Evolutionary conservation across 495 filamentous ascomycete species (phyloP), one percentile per base, ranked within the genome.

Genomic region (Usnea hakonensis): DNA sequence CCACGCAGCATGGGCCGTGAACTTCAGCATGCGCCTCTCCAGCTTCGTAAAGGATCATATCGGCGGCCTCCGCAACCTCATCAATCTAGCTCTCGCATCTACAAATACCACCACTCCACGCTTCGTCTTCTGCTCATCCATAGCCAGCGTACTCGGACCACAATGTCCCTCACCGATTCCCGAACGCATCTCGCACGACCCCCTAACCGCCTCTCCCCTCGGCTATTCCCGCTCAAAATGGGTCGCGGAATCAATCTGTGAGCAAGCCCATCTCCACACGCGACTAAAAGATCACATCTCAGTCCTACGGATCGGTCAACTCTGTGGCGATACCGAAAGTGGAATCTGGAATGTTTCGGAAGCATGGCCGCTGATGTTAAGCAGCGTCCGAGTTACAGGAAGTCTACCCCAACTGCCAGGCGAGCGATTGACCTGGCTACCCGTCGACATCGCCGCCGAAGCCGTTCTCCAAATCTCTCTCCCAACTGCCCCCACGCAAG

Each of bases 1-100:
- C 55, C 87, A 89, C 69, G 77, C 80, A n/a, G 87, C 85, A 40
- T 90, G 87, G 87, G 79, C 83, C 7, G 87, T 89, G 32, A 88
- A 89, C 70, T 90, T 89, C 77, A 86, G 82, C 62, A 74, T 83
- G 66, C 74, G 77, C 7, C 74, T 88, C 7, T 68, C 72, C n/a
- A 83, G 78, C 62, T 87, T 89, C 67, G 79, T 76, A 21, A 69
- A 70, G 28, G 77, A 82, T 41, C 83, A 82, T 65, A 78, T 89
- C 62, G 72, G 75, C 2, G 81, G 81, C 32, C 70, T 85, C 9
- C 68, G 70, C 0, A 78, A 85, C 61, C 78, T 89, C 16, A 70
- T 89, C 63, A 69, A 75, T 38, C 74, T 89, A 14, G 79, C 76
- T n/a, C 72, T 80, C 19, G 65, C 65, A 33, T 60, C 75, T 33